phyloP scores from a whole-genome alignment of 2,329 filamentous ascomycete genomes.

The Alternaria sp. region DNA sequence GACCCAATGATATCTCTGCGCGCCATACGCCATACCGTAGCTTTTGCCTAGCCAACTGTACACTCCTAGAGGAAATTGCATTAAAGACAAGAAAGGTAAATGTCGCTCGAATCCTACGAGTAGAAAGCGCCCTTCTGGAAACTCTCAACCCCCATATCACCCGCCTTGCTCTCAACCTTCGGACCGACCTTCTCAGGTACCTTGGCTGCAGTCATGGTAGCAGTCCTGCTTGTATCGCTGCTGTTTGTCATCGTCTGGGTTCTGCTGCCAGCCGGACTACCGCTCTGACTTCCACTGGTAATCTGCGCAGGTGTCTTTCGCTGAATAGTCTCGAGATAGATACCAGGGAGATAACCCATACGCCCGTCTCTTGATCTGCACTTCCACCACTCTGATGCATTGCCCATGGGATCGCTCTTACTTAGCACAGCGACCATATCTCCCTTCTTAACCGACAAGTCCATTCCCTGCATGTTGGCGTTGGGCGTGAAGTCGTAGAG shows the following conservation, averaged over 20 bases:
- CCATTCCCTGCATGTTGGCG: constrained; percentile 73
- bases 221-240: constrained; percentile 50
- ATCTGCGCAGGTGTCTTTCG: constrained; percentile 60
- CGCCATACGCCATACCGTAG: constrained; percentile 26
- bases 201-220: constrained; percentile 56
- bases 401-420: constrained; percentile 91
- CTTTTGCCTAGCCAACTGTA: constrained; percentile 36
- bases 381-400: constrained; percentile 95
- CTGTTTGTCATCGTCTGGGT: constrained; percentile 65
- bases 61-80: constrained; percentile 8
- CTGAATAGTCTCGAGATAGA: constrained; percentile 83
- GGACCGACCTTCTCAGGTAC: constrained; percentile 54
- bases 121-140: constrained; percentile 77
- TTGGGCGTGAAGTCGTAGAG: constrained; percentile 94
- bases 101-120: constrained; percentile 55
- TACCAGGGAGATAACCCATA: constrained; percentile 89
- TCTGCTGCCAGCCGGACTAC: constrained; percentile 57
- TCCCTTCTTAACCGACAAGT: constrained; percentile 91
- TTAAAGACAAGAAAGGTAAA: constrained; percentile 12
- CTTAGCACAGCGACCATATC: constrained; percentile 93
- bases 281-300: constrained; percentile 51
- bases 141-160: constrained; percentile 72
- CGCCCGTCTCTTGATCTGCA: constrained; percentile 89
- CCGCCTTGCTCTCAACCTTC: constrained; percentile 65
- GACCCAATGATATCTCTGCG: constrained; percentile 20